Base-by-base conservation (phyloP, 2,329 filamentous ascomycete genomes). In the Microsporum canis region DNA sequence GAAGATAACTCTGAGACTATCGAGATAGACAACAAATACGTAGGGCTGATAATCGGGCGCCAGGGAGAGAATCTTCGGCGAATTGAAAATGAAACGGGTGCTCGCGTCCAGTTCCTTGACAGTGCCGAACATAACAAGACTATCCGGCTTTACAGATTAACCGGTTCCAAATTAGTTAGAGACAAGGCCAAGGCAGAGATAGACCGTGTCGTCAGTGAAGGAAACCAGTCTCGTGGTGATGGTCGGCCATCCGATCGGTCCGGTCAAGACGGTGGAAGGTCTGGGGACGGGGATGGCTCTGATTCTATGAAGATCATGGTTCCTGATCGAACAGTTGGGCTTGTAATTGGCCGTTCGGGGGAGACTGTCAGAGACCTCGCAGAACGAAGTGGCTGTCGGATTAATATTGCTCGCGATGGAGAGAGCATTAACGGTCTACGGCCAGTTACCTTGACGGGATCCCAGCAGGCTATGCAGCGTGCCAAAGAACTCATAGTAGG, bases 271-370 rank as follows among this genome's bases (percentile, higher is more conserved):
- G 57, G 57, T 23, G 31, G 43, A 10, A 58, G 53, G 14, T 23
- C 51, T 34, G 60, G 45, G 14, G 49, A 58, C 33, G 57, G 27
- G 62, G 84, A 87, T 63, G 88, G 92, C 63, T 91, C 95, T 72
- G 88, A 92, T 67, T 89, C 86, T 70, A 85, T 91, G 71, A 89
- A 95, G 74, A 95, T 96, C 69, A 94, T 95, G 88, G 91, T 96
- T 17, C 91, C 91, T 55, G 91, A 96, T 75, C 87, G 90, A 69
- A 96, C 91, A 6, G 91, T 96, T 63, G 91, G 91, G 58, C 79
- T 96, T 53, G 96, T 96, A 68, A 96, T 96, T 70, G 91, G 91
- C n/a, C 88, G 91, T 66, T 89, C 89, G 45, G 91, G 91, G 62
- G 91, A 96, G 76, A 96, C 91, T 1, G 96, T 96, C 69, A 86